phyloP scores from a whole-genome alignment of 2,329 filamentous ascomycete genomes.

The Cytospora schulzeri region DNA sequence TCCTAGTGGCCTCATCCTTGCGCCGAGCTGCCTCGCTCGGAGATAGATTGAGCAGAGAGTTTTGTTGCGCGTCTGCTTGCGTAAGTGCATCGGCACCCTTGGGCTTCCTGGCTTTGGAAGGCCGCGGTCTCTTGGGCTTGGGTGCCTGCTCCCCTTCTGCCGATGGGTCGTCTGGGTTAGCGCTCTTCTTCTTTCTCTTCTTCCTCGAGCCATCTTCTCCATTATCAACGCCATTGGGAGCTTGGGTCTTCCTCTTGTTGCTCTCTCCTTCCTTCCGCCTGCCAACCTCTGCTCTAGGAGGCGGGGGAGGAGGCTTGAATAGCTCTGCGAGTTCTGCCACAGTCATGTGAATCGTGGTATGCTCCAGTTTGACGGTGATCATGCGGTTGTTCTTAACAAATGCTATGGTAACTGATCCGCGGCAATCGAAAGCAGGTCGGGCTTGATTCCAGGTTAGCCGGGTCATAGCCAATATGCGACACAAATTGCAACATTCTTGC shows the following conservation, averaged over 20 bases:
- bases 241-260: slow-evolving; percentile 32
- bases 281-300: slow-evolving; percentile 32
- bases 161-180: slow-evolving; percentile 21
- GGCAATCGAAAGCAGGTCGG: slow-evolving; percentile 62
- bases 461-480: neutral
- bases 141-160: slow-evolving; percentile 27
- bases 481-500: slow-evolving; percentile 24
- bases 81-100: slow-evolving; percentile 27
- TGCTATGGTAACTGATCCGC: slow-evolving; percentile 51
- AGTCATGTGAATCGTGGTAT: slow-evolving; percentile 59
- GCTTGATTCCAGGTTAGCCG: slow-evolving; percentile 37
- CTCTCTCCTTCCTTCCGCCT: slow-evolving; percentile 35
- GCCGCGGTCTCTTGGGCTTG: slow-evolving; percentile 30
- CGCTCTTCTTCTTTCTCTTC: slow-evolving; percentile 36
- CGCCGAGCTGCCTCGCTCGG: slow-evolving; percentile 54
- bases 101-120: slow-evolving; percentile 18
- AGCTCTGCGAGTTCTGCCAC: slow-evolving; percentile 52
- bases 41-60: slow-evolving; percentile 44
- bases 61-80: slow-evolving; percentile 22
- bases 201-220: slow-evolving; percentile 31
- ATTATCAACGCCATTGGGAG: slow-evolving; percentile 11
- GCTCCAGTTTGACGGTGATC: slow-evolving; percentile 57
- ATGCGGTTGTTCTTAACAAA: slow-evolving; percentile 51
- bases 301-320: slow-evolving; percentile 48
- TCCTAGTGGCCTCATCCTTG: slow-evolving; percentile 48